Conservation (phyloP, 2,329 filamentous ascomycete species). For the Ploettnerulaceae sp. region DNA sequence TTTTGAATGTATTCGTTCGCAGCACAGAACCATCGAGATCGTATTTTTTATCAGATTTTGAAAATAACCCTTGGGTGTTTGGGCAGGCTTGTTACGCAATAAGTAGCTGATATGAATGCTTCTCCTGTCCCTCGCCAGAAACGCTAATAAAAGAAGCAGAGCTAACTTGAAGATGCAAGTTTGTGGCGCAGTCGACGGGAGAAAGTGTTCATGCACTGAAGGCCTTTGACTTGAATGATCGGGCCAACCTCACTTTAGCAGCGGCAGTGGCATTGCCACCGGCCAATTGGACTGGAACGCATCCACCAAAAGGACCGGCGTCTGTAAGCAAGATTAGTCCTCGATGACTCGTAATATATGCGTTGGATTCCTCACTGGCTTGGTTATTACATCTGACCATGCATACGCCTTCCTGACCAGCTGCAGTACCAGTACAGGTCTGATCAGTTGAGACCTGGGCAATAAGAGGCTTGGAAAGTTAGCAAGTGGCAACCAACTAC, state of each 20-base stretch:
- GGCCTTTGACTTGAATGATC: background rate
- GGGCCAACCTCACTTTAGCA: slow-evolving; percentile 7
- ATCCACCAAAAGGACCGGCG: slow-evolving; percentile 59
- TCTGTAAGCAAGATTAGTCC: background rate
- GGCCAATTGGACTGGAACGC: slow-evolving; percentile 50
- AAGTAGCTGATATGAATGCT: background rate
- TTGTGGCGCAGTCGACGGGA: background rate
- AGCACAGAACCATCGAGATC: background rate
- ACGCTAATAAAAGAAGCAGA: slow-evolving; percentile 3
- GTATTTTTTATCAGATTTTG: background rate
- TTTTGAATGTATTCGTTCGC: background rate
- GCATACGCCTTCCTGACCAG: slow-evolving; percentile 55
- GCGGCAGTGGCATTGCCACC: slow-evolving; percentile 22
- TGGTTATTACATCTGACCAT: slow-evolving; percentile 59
- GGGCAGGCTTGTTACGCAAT: slow-evolving; percentile 5
- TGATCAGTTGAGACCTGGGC: slow-evolving; percentile 51
- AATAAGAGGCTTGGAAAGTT: slow-evolving; percentile 43
- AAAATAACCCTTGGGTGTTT: background rate
- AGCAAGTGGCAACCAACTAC: slow-evolving; percentile 1
- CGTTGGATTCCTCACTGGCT: slow-evolving; percentile 35
- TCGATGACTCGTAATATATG: background rate
- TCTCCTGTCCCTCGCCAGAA: background rate
- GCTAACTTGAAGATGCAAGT: background rate
- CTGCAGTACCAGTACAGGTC: slow-evolving; percentile 55
- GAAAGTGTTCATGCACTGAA: background rate